Conservation (phyloP, 805 yeast genomes). For the Teunomyces lycoperdinae region DNA sequence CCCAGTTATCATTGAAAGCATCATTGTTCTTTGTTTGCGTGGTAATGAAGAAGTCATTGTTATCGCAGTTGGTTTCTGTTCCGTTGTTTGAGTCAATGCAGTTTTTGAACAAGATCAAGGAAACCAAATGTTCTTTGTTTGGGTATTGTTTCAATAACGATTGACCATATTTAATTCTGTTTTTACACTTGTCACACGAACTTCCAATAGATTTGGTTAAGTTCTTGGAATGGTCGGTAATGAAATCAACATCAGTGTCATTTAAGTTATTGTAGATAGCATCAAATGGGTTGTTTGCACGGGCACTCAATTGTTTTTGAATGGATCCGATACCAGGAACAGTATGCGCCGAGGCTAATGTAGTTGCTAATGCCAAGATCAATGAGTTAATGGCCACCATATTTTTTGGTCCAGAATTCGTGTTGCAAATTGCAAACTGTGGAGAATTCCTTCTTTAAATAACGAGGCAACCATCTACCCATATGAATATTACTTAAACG, state of each 20-base stretch:
- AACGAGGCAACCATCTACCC: background rate
- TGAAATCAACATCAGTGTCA: slow-evolving; percentile 26
- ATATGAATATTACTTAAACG: background rate
- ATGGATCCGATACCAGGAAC: slow-evolving; percentile 26
- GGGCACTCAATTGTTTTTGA: slow-evolving; percentile 18
- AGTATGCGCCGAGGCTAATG: slow-evolving; percentile 14
- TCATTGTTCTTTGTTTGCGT: slow-evolving; percentile 20
- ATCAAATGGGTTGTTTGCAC: slow-evolving; percentile 23
- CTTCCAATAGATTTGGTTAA: slow-evolving; percentile 32
- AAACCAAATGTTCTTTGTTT: slow-evolving; percentile 32
- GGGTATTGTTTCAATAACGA: slow-evolving; percentile 26
- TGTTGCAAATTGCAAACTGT: background rate
- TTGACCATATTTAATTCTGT: slow-evolving; percentile 30
- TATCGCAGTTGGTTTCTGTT: slow-evolving; percentile 30
- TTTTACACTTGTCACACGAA: slow-evolving; percentile 34
- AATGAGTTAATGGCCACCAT: background rate
- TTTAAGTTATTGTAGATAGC: slow-evolving; percentile 22
- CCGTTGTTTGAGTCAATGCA: slow-evolving; percentile 29
- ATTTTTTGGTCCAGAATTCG: background rate
- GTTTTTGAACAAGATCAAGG: slow-evolving; percentile 34
- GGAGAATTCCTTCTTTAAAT: background rate
- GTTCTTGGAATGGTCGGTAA: slow-evolving; percentile 23
- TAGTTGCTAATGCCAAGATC: slow-evolving; percentile 1
- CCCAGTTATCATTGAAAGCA: slow-evolving; percentile 10
- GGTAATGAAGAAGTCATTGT: slow-evolving; percentile 36